Conservation (phyloP, 1,284 basidiomycete genomes). For the Leccinum holopus region DNA sequence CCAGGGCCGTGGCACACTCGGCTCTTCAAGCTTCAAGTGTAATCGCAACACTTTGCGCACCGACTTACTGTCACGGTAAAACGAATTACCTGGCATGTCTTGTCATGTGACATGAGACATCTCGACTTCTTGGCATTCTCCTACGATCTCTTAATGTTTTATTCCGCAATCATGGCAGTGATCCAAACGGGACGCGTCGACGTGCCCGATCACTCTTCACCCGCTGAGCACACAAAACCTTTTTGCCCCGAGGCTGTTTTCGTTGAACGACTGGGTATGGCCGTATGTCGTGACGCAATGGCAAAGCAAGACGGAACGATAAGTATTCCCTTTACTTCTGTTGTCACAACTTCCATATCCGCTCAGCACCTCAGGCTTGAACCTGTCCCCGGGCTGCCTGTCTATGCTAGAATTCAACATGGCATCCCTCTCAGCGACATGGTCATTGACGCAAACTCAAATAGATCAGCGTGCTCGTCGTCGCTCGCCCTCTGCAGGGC, state of each 20-base stretch:
- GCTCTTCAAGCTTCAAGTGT: background rate
- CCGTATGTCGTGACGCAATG: too few relatives aligned
- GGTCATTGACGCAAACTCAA: background rate
- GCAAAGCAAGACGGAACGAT: background rate
- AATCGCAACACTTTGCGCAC: background rate
- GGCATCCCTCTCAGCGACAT: background rate
- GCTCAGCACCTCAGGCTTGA: background rate
- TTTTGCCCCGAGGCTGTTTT: background rate
- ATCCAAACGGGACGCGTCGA: too few relatives aligned
- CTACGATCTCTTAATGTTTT: background rate
- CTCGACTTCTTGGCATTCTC: background rate
- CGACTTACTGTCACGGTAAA: background rate
- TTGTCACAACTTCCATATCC: background rate
- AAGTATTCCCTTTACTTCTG: background rate
- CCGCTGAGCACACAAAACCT: background rate
- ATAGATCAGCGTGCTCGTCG: background rate
- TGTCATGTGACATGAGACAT: background rate
- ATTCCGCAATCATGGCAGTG: background rate
- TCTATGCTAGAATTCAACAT: background rate
- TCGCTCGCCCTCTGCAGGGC: background rate
- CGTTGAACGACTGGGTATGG: background rate
- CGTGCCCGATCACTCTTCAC: background rate
- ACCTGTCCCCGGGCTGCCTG: background rate
- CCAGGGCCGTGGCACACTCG: too few relatives aligned
- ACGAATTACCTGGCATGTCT: background rate